Base-by-base conservation (phyloP, 192 early-diverging fungal genomes). In the Linnemannia elongata region DNA sequence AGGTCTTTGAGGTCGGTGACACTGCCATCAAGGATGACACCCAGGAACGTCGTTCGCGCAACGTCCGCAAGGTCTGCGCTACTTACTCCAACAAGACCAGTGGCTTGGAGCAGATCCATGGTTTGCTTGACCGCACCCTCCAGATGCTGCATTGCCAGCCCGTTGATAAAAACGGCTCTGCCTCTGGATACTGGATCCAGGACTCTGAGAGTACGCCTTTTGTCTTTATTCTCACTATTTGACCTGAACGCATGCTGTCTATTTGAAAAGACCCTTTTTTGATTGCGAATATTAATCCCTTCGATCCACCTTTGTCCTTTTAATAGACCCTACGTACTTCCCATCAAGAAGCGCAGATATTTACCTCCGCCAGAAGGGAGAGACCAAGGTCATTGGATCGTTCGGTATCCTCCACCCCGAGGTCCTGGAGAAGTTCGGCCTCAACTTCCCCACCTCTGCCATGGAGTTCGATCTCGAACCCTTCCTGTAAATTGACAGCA, bases 1-100 rank as follows among this genome's bases (percentile, higher is more conserved):
- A 96, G 89, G 86, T 99, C 78, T 99, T 99, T 85, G 99, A 99
- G 88, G 97, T 99, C 44, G 97, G 96, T 41, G 98, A 99, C 76
- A 94, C 98, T 39, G 96, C 96, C 27, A 89, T 97, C 82, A 97
- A 98, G 90, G 96, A 98, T 88, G 93, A 97, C 30, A 87, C 92
- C 13, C 78, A 86, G 66, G 97, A 97, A 82, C 91, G 96, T 76
- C 90, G 95, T n/a, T 93, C 96, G 7, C 89, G 95, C 79, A 99
- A 99, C 91, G 92, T 97, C 88, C 93, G 99, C 55, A 96, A 95
- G 76, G 91, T 98, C 57, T 96, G 96, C 72, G 95, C 95, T 13
- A 91, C 97, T 36, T 99, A 97, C 89, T 92, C 93, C 30, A 94
- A 93, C 89, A 97, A 94, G 81, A 90, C 92, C 20, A 94, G 95